Evolutionary conservation across 75 land plant genomes (phyloP).

Genomic region (Pinus tabuliformis): DNA sequence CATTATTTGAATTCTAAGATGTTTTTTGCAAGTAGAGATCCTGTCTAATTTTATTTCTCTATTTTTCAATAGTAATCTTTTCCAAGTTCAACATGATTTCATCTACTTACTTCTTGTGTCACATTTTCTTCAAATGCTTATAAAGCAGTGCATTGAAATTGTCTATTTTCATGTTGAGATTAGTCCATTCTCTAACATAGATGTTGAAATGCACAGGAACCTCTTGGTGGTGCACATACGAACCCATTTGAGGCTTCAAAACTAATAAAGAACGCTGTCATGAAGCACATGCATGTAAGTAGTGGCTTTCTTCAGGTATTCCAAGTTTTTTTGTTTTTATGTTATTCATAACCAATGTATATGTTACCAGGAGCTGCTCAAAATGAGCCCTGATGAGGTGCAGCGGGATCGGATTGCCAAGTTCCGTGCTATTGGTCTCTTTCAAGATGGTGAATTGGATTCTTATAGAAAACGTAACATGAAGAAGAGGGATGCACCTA

Average conservation of each 20-base stretch:
- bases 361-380: background rate
- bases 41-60: too few relatives aligned
- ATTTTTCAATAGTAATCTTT: too few relatives aligned
- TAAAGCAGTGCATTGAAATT: background rate
- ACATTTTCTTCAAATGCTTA: slow-evolving; percentile 1
- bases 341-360: background rate
- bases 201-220: slow-evolving; percentile 49
- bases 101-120: background rate
- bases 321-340: background rate
- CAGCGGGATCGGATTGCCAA: background rate
- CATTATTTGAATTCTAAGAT: background rate
- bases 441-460: background rate
- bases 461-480: background rate
- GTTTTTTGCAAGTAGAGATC: background rate
- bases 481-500: background rate
- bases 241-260: slow-evolving; percentile 75
- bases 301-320: background rate
- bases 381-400: background rate
- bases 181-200: background rate
- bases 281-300: slow-evolving; percentile 67
- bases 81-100: background rate
- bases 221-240: slow-evolving; percentile 88
- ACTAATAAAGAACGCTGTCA: slow-evolving; percentile 59
- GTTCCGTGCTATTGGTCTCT: background rate
- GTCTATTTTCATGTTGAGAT: background rate